A percentile compares a stretch with the other conserved stretches of the same genome.
These are phyloP conservation scores for Boletus sp. DNA, from an alignment of 768 basidiomycete species.

Conservation along the genomic window DNA sequence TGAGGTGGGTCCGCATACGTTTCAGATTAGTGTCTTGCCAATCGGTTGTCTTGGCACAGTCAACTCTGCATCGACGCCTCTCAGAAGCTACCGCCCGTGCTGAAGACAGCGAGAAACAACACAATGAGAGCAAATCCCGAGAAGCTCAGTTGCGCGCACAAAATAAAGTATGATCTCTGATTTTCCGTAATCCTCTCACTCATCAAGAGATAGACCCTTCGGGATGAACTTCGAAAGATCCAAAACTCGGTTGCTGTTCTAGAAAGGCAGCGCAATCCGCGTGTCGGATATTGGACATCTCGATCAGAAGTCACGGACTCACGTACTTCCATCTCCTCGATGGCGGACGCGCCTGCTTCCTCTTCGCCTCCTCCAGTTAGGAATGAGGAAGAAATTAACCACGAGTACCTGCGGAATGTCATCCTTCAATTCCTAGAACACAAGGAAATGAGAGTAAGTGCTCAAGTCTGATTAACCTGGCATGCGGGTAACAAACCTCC, in stretches of 20 bases:
- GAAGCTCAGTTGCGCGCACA: constrained; percentile 68
- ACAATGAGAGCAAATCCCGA: constrained; percentile 71
- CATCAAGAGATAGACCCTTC: constrained; percentile 59
- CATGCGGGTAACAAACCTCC: constrained; percentile 5
- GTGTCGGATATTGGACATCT: constrained; percentile 88
- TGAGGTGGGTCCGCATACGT: constrained; percentile 50
- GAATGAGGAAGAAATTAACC: constrained; percentile 88
- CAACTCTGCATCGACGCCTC: constrained; percentile 42
- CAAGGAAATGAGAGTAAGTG: constrained; percentile 93
- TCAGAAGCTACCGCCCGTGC: constrained; percentile 50
- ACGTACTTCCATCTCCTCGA: constrained; percentile 41
- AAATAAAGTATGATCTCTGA: constrained; percentile 64
- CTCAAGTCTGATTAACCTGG: neutral
- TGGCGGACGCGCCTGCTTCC: constrained; percentile 38
- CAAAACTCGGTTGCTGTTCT: constrained; percentile 89
- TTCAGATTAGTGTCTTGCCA: neutral
- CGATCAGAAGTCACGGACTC: constrained; percentile 36
- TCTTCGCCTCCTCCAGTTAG: constrained; percentile 34
- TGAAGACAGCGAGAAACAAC: constrained; percentile 55
- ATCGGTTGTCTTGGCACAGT: constrained; percentile 34
- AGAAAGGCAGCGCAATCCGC: constrained; percentile 89
- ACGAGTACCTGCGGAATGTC: constrained; percentile 95
- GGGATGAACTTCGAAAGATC: constrained; percentile 93
- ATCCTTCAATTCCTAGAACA: constrained; percentile 97
- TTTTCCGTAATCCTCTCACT: constrained; percentile 2